Conservation (phyloP, 2,329 filamentous ascomycete genomes). For the Tympanopsis confertula region DNA sequence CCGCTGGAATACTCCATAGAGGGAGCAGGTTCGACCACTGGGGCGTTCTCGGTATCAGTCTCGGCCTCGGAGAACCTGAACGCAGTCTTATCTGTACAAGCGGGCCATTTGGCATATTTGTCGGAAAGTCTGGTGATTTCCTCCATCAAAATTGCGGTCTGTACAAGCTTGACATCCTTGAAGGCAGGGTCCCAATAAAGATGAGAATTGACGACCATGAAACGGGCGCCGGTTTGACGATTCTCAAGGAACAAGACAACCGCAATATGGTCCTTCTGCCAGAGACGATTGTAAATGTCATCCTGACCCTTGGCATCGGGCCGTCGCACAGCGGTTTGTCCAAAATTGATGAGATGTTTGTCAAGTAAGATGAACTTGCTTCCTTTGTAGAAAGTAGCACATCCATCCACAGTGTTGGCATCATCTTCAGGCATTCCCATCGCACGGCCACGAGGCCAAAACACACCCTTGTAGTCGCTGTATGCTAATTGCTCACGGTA, state of each 20-base stretch:
- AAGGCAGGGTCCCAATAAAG: constrained; percentile 58
- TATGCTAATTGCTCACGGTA: constrained; percentile 51
- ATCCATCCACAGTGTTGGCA: constrained; percentile 54
- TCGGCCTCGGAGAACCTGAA: constrained; percentile 2
- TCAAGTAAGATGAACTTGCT: constrained; percentile 54
- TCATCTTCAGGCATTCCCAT: constrained; percentile 57
- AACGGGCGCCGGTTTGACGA: constrained; percentile 47
- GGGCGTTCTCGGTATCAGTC: constrained; percentile 11
- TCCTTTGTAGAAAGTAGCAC: constrained; percentile 60
- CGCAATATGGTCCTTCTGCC: constrained; percentile 60
- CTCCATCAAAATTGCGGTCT: constrained; percentile 59
- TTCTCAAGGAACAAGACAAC: constrained; percentile 57
- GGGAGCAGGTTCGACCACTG: constrained; percentile 25
- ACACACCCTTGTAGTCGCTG: constrained; percentile 57
- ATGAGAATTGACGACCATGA: constrained; percentile 58
- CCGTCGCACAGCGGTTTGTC: constrained; percentile 51
- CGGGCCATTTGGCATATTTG: constrained; percentile 30
- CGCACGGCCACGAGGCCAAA: constrained; percentile 53
- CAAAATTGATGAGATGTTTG: constrained; percentile 57
- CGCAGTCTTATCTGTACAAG: constrained; percentile 3
- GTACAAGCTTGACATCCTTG: constrained; percentile 58
- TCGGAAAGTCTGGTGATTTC: constrained; percentile 50
- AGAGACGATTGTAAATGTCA: constrained; percentile 61
- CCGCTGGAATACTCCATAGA: constrained; percentile 41
- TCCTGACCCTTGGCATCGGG: constrained; percentile 61